Evolutionary conservation across 129 eudicot genomes (phyloP).

Genomic region (Ambrosia trifida): DNA sequence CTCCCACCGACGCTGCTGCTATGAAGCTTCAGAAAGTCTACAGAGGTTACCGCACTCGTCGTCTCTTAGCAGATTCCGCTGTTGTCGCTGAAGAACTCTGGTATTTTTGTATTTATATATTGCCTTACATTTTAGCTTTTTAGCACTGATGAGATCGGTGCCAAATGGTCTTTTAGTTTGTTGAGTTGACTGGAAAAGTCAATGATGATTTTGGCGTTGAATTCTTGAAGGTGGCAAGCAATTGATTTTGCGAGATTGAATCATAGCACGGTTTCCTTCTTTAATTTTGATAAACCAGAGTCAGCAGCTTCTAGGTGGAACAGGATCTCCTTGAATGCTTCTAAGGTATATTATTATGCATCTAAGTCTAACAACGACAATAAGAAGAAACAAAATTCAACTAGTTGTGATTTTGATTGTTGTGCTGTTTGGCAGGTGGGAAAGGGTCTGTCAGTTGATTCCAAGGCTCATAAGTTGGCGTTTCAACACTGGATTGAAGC

Average conservation of each 20-base stretch:
- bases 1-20: conserved; percentile 63
- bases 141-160: too few species aligned
- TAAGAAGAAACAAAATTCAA: not conserved
- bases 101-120: conserved; percentile 6
- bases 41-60: conserved; percentile 89
- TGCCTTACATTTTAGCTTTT: too few species aligned
- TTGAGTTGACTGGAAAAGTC: not conserved
- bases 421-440: conserved; percentile 91
- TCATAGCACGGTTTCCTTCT: conserved; percentile 85
- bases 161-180: not conserved
- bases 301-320: conserved; percentile 74
- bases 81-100: conserved; percentile 92
- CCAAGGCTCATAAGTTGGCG: conserved; percentile 87
- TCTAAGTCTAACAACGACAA: too few species aligned
- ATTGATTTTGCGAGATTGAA: conserved; percentile 75
- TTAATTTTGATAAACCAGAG: conserved; percentile 68
- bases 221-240: conserved; percentile 87
- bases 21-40: conserved; percentile 75
- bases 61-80: conserved; percentile 88
- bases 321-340: conserved; percentile 75
- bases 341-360: conserved; percentile 55
- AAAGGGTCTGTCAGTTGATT: conserved; percentile 76
- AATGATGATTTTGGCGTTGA: conserved; percentile 4
- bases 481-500: conserved; percentile 99
- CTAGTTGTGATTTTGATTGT: conserved; percentile 23